Conservation (phyloP, 306 rosid species). For the Hippophae tibetana region DNA sequence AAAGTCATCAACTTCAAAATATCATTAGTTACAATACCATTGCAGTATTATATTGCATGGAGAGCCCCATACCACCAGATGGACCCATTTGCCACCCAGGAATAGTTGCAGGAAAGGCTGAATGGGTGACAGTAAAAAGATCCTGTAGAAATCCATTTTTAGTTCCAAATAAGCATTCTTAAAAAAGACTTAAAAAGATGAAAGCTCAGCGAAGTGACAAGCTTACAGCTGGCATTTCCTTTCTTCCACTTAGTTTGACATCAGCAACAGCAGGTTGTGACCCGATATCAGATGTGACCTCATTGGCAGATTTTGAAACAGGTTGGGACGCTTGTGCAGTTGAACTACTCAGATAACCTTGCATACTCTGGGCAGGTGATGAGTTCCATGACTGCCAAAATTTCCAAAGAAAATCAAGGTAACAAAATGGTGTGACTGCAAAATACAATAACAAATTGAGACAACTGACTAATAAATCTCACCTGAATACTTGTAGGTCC, state of each 20-base stretch:
- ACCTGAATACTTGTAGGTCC: slow-evolving; percentile 67
- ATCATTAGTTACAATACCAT: slow-evolving; percentile 39
- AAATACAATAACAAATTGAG: slow-evolving; percentile 14
- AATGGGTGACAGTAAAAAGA: slow-evolving; percentile 46
- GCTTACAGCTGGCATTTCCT: slow-evolving; percentile 66
- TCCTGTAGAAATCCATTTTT: slow-evolving; percentile 48
- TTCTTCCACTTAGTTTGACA: slow-evolving; percentile 50
- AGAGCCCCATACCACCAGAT: slow-evolving; percentile 53
- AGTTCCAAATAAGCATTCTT: slow-evolving; percentile 17
- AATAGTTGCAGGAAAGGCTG: slow-evolving; percentile 48
- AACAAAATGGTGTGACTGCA: slow-evolving; percentile 4
- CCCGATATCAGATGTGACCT: slow-evolving; percentile 19
- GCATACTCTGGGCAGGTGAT: slow-evolving; percentile 33
- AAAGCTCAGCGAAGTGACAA: slow-evolving; percentile 13
- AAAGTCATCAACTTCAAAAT: slow-evolving; percentile 16
- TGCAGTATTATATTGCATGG: slow-evolving; percentile 48
- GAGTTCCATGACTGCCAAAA: slow-evolving; percentile 56
- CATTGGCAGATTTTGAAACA: slow-evolving; percentile 30
- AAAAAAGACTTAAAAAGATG: neutral
- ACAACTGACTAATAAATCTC: slow-evolving; percentile 18
- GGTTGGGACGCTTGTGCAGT: slow-evolving; percentile 39
- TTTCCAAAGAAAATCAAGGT: slow-evolving; percentile 18
- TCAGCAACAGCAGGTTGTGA: slow-evolving; percentile 42
- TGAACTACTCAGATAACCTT: slow-evolving; percentile 39
- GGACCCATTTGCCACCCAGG: slow-evolving; percentile 75